Conservation (phyloP, 768 basidiomycete species). For the Vararia minispora region DNA sequence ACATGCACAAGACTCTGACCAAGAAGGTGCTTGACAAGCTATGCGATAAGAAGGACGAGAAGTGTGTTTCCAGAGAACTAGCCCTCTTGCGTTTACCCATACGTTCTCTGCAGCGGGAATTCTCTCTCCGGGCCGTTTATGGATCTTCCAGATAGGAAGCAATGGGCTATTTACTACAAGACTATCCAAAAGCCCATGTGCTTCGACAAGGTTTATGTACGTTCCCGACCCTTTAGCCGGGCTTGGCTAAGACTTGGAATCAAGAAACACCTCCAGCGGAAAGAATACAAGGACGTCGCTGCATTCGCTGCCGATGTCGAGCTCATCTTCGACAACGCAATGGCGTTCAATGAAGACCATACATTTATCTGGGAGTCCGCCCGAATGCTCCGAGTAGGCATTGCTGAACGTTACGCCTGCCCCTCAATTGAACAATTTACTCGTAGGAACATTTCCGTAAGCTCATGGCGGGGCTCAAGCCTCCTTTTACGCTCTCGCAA, state of each 20-base stretch:
- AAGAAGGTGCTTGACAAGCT: conserved; percentile 59
- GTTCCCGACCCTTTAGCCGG: conserved; percentile 20
- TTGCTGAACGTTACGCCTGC: conserved; percentile 1
- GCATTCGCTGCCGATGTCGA: conserved; percentile 84
- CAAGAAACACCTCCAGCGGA: conserved; percentile 73
- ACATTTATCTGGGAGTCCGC: conserved; percentile 80
- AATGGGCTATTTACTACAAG: conserved; percentile 73
- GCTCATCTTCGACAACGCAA: conserved; percentile 82
- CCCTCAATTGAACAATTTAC: conserved; percentile 5
- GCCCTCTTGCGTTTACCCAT: conserved; percentile 2
- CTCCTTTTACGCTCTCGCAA: conserved; percentile 50
- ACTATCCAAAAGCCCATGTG: conserved; percentile 71
- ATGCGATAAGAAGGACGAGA: conserved; percentile 57
- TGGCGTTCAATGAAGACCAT: conserved; percentile 80
- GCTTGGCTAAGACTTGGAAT: not conserved
- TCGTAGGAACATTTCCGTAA: conserved; percentile 60
- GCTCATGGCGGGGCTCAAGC: conserved; percentile 69
- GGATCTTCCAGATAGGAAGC: conserved; percentile 71
- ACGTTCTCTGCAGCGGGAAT: conserved; percentile 39
- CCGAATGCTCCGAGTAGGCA: conserved; percentile 45
- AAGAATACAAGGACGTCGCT: conserved; percentile 55
- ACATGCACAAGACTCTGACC: conserved; percentile 57
- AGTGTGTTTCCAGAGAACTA: conserved; percentile 32
- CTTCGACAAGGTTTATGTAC: conserved; percentile 64
- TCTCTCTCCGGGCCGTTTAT: conserved; percentile 66